These are phyloP conservation scores for Taphrina pruni DNA, from an alignment of 1,139 yeast species.

Conservation along the genomic window DNA sequence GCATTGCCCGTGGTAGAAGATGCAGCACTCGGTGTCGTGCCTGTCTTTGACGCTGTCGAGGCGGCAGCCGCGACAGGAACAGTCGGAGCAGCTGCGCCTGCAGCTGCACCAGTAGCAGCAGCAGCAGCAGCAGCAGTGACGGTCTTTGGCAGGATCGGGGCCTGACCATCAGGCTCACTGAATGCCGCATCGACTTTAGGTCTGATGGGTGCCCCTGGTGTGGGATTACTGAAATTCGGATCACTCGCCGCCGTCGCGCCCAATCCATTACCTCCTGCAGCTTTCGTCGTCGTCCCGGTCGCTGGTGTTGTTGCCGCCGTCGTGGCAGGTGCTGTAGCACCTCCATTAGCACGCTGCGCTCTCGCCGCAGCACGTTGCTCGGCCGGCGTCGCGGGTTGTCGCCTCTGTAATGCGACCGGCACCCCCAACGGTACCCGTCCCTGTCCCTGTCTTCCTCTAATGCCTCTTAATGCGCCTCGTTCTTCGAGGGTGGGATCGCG, in stretches of 20 bases:
- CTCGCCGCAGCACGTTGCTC: background rate
- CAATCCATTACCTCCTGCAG: background rate
- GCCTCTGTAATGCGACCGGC: background rate
- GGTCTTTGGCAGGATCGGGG: constrained; percentile 20
- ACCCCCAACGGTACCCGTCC: no score
- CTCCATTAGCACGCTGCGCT: constrained; percentile 20
- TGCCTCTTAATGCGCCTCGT: no score
- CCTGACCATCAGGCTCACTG: constrained; percentile 15
- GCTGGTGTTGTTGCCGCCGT: constrained; percentile 7
- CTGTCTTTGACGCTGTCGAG: no score
- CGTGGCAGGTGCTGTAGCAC: background rate
- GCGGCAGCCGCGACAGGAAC: background rate
- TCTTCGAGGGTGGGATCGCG: background rate
- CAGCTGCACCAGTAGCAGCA: background rate
- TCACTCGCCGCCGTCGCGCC: constrained; percentile 4
- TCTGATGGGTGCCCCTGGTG: constrained; percentile 17
- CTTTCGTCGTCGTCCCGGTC: constrained; percentile 11
- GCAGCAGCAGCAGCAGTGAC: background rate
- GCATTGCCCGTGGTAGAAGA: no score
- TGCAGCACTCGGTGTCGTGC: no score
- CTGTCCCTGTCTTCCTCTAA: no score
- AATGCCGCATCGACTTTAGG: constrained; percentile 8
- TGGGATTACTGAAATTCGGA: constrained; percentile 20
- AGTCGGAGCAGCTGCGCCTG: background rate
- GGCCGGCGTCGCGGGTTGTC: background rate